Base-by-base conservation (phyloP, 306 rosid species). In the Cicer bijugum region DNA sequence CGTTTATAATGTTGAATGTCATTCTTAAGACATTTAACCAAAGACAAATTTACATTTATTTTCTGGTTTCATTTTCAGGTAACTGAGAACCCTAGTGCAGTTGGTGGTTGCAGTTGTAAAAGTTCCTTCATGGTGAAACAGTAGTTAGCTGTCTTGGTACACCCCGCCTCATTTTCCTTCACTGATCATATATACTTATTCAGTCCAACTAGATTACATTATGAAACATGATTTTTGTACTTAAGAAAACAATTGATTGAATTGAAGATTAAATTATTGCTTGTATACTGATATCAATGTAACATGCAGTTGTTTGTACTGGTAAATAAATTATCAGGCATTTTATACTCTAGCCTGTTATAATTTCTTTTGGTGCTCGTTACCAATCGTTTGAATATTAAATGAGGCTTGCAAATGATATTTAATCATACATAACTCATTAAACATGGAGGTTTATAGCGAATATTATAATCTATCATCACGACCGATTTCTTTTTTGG, bases 41-140 rank as follows among this genome's bases (percentile, higher is more conserved):
- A 38, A 20, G 40, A 55, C 28, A 42, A 19, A 23, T 40, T 39
- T 19, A 64, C 14, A 59, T 33, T 15, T 8, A 38, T 28, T 40
- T 67, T 80, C 62, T 77, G 84, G 79, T 79, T 77, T 76, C 73
- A 72, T 62, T 53, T 76, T 73, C 83, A 91, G 98, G 98, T 91
- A 73, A 85, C 91, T 2, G 89, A 88, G 68, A 94, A 89, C 86
- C 96, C 97, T 61, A 94, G 98, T 76, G 98, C 96, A 12, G 97
- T 91, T 33, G 96, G 96, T 12, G 98, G 97, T 55, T 94, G 98
- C 82, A 91, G 97, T 78, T 91, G 98, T 80, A 89, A 94, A 84
- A 84, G 88, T 79, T 94, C 95, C 67, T 91, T 94, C 88, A 94
- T 91, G 97, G 91, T 91, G 83, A 94, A 91, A 80, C 88, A 72